phyloP scores from a whole-genome alignment of 208 protist genomes.

The Phytomonas francai region DNA sequence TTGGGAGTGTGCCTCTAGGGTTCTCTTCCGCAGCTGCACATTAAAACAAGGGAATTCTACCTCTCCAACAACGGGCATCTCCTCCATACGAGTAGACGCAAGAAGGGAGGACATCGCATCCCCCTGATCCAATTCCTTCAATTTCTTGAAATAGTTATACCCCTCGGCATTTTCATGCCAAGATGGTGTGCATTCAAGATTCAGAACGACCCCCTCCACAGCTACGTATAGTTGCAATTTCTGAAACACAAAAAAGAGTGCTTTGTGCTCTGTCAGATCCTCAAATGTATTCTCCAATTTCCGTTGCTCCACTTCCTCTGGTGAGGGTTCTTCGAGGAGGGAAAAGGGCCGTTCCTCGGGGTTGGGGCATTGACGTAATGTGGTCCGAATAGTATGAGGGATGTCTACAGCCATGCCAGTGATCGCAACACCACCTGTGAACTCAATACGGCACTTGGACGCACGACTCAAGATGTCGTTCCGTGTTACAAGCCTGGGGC shows the following conservation, averaged over 20 bases:
- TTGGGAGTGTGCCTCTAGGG: conserved; percentile 71
- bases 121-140: neutral
- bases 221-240: conserved; percentile 70
- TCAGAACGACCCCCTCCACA: conserved; percentile 64
- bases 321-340: conserved; percentile 51
- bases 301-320: conserved; percentile 49
- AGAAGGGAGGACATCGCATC: conserved; percentile 1
- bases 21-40: conserved; percentile 33
- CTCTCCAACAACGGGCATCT: conserved; percentile 19
- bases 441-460: conserved; percentile 43
- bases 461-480: conserved; percentile 25
- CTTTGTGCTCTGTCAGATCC: conserved; percentile 60
- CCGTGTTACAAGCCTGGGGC: neutral
- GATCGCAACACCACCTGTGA: conserved; percentile 55
- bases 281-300: conserved; percentile 76
- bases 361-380: conserved; percentile 58
- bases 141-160: conserved; percentile 30
- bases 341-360: conserved; percentile 39
- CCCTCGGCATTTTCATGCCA: conserved; percentile 42
- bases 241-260: conserved; percentile 68
- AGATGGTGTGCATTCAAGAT: conserved; percentile 48
- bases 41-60: conserved; percentile 29
- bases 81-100: conserved; percentile 9
- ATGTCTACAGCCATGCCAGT: conserved; percentile 64
- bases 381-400: conserved; percentile 42